phyloP scores from a whole-genome alignment of 176 grass and related monocot species.

The Zea mays region Zm-B73-REFERENCE-NAM-5.0 NC_050100.1:182679001-182679500 shows the following conservation, averaged over 20 bases:
- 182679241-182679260: no score
- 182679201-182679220: not conserved
- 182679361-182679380: not conserved
- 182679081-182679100: not conserved
- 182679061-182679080: not conserved
- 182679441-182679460: not conserved
- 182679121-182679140: not conserved
- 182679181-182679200: not conserved
- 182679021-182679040: constrained; percentile 24
- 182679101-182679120: not conserved
- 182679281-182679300: no score
- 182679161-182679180: constrained; percentile 18
- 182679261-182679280: not conserved
- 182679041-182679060: not conserved
- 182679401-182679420: not conserved
- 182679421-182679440: not conserved
- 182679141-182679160: no score
- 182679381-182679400: not conserved
- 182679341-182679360: not conserved
- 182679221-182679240: not conserved
- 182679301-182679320: no score
- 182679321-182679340: no score
- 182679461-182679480: no score
- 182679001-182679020: not conserved
- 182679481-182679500: no score